These are phyloP conservation scores for Isabelozyma rhagii DNA, from an alignment of 805 yeast genomes.

Conservation along the genomic window DNA sequence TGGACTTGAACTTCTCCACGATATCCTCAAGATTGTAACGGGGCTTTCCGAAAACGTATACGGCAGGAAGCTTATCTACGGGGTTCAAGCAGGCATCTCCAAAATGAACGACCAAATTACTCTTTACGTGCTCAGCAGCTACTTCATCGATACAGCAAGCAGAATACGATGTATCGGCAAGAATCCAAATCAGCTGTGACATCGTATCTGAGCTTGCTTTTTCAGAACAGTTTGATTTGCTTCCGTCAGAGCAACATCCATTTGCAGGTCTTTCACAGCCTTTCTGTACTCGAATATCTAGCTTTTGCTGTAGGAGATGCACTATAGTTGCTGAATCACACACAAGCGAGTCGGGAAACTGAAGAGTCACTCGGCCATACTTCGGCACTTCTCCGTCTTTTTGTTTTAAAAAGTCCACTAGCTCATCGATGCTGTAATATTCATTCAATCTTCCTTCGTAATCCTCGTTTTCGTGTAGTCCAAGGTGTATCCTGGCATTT, in stretches of 20 bases:
- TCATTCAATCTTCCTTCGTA: slow-evolving; percentile 34
- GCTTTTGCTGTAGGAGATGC: slow-evolving; percentile 45
- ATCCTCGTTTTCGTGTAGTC: slow-evolving; percentile 17
- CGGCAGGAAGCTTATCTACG: slow-evolving; percentile 66
- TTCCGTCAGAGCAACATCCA: background rate
- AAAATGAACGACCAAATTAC: slow-evolving; percentile 85
- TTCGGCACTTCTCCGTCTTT: slow-evolving; percentile 20
- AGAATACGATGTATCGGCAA: slow-evolving; percentile 95
- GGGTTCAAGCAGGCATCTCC: slow-evolving; percentile 94
- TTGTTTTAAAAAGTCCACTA: slow-evolving; percentile 37
- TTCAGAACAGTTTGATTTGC: background rate
- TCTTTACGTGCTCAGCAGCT: slow-evolving; percentile 88
- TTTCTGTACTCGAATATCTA: slow-evolving; percentile 9
- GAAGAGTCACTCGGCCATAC: slow-evolving; percentile 66
- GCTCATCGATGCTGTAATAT: slow-evolving; percentile 54
- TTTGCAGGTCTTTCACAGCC: background rate
- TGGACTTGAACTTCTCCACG: slow-evolving; percentile 35
- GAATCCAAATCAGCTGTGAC: slow-evolving; percentile 59
- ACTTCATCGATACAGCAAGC: slow-evolving; percentile 96
- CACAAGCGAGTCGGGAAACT: slow-evolving; percentile 82
- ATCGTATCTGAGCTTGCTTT: background rate
- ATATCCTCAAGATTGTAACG: slow-evolving; percentile 42
- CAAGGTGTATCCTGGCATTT: slow-evolving; percentile 22
- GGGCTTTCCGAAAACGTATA: slow-evolving; percentile 77
- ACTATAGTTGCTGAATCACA: slow-evolving; percentile 75